Evolutionary conservation across 768 basidiomycete genomes (phyloP), one percentile per base, ranked within the genome.

Genomic region (Sistotremastrum niveocremeum): DNA sequence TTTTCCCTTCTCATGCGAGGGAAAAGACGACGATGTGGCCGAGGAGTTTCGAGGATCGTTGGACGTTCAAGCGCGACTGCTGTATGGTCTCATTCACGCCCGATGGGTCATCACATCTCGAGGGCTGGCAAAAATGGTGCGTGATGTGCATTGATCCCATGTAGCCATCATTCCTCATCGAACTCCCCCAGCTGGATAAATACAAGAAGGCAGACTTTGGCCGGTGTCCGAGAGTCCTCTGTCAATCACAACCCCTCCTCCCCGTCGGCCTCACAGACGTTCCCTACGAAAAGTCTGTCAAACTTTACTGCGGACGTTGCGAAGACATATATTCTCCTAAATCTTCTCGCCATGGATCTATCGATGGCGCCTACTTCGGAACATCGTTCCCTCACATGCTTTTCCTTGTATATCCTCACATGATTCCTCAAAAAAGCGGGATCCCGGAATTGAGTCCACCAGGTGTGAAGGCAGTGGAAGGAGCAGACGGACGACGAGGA

Each of bases 261-360:
- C 95, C 95, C 10, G 88, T 98, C 51, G 95, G 95, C 11, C 79
- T 98, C 31, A 91, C 87, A 50, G 95, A 99, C 63, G 73, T 90
- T n/a, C 86, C 95, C 0, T 98, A 95, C 63, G 88, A 95, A 61
- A 99, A 98, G 66, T 91, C 90, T 32, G 94, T 98, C 60, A 99
- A 99, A 62, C 83, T 99, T 42, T 97, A 91, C 66, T 99, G 95
- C 60, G 93, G 91, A 2, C 82, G 91, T 35, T 99, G 95, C 64
- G 94, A 99, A 65, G 95, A 99, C 65, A 81, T 99, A 54, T 99
- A 98, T 65, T 89, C 86, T 0, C 95, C 95, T 35, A 99, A 99
- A 62, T 91, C 87, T 1, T 91, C 90, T 4, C 78, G 94, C 31
- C 95, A 99, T 62, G 94, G 94, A 42, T 84, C 84, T 35, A 97